Evolutionary conservation across 495 filamentous ascomycete species (phyloP).

Genomic region (Aspergillus haitiensis): DNA sequence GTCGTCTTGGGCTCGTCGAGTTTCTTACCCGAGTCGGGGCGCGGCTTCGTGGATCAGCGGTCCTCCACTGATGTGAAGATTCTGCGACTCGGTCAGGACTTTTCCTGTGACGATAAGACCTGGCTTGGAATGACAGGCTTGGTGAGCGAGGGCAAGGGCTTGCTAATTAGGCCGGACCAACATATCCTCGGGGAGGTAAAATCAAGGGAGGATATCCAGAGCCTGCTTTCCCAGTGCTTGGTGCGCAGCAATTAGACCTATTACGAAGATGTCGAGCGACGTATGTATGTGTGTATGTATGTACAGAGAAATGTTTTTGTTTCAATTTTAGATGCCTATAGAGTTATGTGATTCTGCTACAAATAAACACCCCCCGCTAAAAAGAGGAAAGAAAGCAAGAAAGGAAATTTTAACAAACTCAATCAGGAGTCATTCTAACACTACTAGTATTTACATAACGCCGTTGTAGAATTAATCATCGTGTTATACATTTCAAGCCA

Average conservation of each 20-base stretch:
- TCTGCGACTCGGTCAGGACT: neutral
- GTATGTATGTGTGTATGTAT: too few species aligned
- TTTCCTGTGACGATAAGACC: neutral
- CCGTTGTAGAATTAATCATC: neutral
- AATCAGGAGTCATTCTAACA: too few species aligned
- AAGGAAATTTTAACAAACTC: too few species aligned
- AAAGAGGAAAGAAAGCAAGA: too few species aligned
- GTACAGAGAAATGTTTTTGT: too few species aligned
- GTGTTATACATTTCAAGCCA: neutral
- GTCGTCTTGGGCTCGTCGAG: neutral
- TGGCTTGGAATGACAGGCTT: neutral
- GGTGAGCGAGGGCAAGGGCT: neutral
- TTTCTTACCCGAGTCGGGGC: neutral
- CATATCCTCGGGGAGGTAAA: constrained; percentile 1
- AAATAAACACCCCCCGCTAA: too few species aligned
- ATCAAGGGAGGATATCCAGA: neutral
- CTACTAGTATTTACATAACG: too few species aligned
- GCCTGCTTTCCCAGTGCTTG: neutral
- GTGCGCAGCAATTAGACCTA: neutral
- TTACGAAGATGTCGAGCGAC: neutral
- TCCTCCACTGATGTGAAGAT: neutral
- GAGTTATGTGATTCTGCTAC: too few species aligned
- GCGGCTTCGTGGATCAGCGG: too few species aligned
- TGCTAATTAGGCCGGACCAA: constrained; percentile 1
- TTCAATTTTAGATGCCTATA: too few species aligned